Base-by-base conservation (phyloP, 106 monocot species). In the Acanthochlamys bracteata region DNA sequence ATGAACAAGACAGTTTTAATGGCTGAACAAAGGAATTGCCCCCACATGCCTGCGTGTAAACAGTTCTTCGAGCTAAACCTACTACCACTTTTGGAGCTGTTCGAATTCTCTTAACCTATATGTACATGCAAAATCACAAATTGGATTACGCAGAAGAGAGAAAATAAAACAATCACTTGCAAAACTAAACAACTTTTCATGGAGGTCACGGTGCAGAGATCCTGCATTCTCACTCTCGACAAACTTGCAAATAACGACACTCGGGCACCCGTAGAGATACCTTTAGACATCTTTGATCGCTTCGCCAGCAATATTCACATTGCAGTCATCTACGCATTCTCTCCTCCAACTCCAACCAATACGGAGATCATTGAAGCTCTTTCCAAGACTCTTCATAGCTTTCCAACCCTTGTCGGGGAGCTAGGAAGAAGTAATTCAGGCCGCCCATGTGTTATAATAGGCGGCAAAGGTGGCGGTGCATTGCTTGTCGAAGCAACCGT, bases 211-310 rank as follows among this genome's bases (percentile, higher is more conserved):
- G 10, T 54, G 10, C 53, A 54, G n/a, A 54, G 53, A 8, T 54
- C 53, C 53, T 16, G 16, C n/a, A 54, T 54, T n/a, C 11, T 54
- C 10, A 4, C 53, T 54, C 53, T 16, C 53, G 53, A n/a, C 4
- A 19, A 54, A 54, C 43, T 13, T 8, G 16, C 53, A 46, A 8
- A 21, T 15, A 7, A 60, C 25, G 24, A 53, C 13, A 8, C 43
- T 43, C 43, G 13, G 43, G 10, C 7, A 0, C 15, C 59, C 10
- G 13, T 14, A 20, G 52, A 72, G 25, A 10, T 68, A 3, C 78
- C 78, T 13, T 41, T 83, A 66, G 74, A 67, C 60, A 27, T 83
- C 53, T 83, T 83, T 57, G 83, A 83, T 60, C 72, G 65, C 26
- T 71, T 66, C 19, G 72, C 83, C 17, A 15, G 58, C 58, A 25